phyloP scores from a whole-genome alignment of 306 rosid genomes.

The Chamaecrista fasciculata region DNA sequence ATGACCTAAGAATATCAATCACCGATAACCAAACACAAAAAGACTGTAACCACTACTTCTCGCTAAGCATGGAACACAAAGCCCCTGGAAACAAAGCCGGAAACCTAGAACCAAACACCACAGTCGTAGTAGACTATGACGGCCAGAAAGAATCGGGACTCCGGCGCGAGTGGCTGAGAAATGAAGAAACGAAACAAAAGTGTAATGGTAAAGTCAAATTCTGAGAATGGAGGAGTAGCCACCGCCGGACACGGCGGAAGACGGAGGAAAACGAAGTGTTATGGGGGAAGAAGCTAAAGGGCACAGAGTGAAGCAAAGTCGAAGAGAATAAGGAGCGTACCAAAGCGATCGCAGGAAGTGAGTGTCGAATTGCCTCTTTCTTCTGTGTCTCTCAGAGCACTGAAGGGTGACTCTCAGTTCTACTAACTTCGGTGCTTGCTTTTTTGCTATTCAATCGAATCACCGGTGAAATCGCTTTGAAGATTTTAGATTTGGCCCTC shows the following conservation, averaged over 20 bases:
- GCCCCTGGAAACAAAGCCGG: background rate
- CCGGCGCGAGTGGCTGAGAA: background rate
- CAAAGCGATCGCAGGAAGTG: background rate
- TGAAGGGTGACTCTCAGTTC: background rate
- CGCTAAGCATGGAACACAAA: background rate
- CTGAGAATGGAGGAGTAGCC: background rate
- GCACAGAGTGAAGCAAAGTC: background rate
- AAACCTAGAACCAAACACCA: conserved; percentile 14
- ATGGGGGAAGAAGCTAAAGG: background rate
- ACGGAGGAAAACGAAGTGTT: background rate
- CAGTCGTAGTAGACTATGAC: background rate
- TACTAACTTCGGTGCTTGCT: background rate
- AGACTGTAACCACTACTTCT: background rate
- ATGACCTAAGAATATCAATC: background rate
- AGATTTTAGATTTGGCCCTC: background rate
- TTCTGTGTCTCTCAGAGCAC: background rate
- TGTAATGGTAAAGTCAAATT: background rate
- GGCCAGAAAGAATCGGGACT: background rate
- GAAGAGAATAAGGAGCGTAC: background rate
- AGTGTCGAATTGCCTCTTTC: background rate
- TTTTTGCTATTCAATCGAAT: background rate
- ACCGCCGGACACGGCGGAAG: background rate
- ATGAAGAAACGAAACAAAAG: background rate
- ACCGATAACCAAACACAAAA: background rate
- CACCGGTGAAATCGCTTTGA: background rate